Base-by-base conservation (phyloP, 148 eudicot species). In the Heliosperma pusillum region DNA sequence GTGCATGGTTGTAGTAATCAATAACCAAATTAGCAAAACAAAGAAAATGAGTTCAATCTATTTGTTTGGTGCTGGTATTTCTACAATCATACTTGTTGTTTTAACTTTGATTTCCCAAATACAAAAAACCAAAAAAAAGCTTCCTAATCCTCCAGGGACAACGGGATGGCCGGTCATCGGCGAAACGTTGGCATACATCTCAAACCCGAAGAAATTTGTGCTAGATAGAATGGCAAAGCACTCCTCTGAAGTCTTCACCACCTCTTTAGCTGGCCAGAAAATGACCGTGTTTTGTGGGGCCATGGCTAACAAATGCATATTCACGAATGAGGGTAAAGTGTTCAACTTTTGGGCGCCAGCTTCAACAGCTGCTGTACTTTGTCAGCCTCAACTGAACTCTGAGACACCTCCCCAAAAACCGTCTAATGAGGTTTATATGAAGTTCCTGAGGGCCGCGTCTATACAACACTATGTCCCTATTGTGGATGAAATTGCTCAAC, bases 211-310 rank as follows among this genome's bases (percentile, higher is more conserved):
- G 42, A 66, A 33, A 33, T 66, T 66, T n/a, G 42, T 66, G 22
- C 45, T 1, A 2, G 69, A 66, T 33, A 30, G 69, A 66, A 66
- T 66, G 69, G 11, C 1, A 9, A 66, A 66, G 42, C 42, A 66
- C 69, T 66, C 69, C 10, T 17, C 69, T 15, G 21, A 66, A 10
- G 42, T 66, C 12, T 66, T 66, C 29, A 66, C n/a, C 2, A 66
- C 69, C 1, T 66, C 69, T 7, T 5, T 66, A 33, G 22, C 29
- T 3, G 69, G 69, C 11, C 47, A 36, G 20, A 47, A 66, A 36
- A 66, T 27, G n/a, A n/a, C 68, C 36, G 68, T 64, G 30, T 27
- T 64, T 13, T 64, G 68, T 7, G 68, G 68, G 16, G 44, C 44
- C 19, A 26, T 24, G 17, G 44, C 42, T 64, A 64, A 64, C 68